A percentile compares a stretch with the other conserved stretches of the same genome.
These are phyloP conservation scores for Zasmidium citrigriseum DNA, from an alignment of 2,329 filamentous ascomycete species.

Conservation along the genomic window DNA sequence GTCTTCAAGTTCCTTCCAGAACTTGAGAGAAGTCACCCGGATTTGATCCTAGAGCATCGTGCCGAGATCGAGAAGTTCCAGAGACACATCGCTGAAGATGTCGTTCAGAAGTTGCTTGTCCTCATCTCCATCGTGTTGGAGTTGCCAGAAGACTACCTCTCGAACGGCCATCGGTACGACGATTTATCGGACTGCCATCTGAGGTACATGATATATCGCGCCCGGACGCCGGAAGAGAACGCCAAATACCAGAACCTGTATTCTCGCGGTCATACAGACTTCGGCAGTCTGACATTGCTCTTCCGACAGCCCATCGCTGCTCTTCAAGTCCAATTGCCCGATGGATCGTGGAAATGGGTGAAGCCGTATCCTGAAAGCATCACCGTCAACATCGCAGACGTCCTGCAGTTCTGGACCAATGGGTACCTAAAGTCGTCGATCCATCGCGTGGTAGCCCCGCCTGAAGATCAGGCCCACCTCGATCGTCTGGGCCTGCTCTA, in stretches of 20 bases:
- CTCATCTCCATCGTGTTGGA: slow-evolving; percentile 64
- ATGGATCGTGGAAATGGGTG: slow-evolving; percentile 47
- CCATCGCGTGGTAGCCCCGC: slow-evolving; percentile 53
- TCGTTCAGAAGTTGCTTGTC: slow-evolving; percentile 58
- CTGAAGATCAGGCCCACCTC: slow-evolving; percentile 48
- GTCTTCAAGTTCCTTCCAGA: slow-evolving; percentile 50
- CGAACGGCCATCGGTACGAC: slow-evolving; percentile 59
- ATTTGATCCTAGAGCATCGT: slow-evolving; percentile 48
- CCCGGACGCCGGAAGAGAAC: slow-evolving; percentile 31
- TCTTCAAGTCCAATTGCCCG: slow-evolving; percentile 38
- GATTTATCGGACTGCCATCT: slow-evolving; percentile 41
- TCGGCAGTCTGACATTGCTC: slow-evolving; percentile 45
- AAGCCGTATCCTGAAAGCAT: slow-evolving; percentile 42
- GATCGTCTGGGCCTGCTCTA: slow-evolving; percentile 48
- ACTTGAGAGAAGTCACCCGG: slow-evolving; percentile 27
- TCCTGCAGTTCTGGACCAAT: slow-evolving; percentile 41
- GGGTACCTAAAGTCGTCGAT: slow-evolving; percentile 51
- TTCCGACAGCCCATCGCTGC: slow-evolving; percentile 46
- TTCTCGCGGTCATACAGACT: slow-evolving; percentile 43
- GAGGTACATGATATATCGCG: slow-evolving; percentile 34
- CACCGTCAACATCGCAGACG: slow-evolving; percentile 45
- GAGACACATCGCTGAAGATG: slow-evolving; percentile 53
- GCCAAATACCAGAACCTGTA: slow-evolving; percentile 31
- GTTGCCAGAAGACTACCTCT: slow-evolving; percentile 59
- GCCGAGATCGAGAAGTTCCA: slow-evolving; percentile 59